phyloP scores from a whole-genome alignment of 2,329 filamentous ascomycete genomes.

The Nothopassalora personata region DNA sequence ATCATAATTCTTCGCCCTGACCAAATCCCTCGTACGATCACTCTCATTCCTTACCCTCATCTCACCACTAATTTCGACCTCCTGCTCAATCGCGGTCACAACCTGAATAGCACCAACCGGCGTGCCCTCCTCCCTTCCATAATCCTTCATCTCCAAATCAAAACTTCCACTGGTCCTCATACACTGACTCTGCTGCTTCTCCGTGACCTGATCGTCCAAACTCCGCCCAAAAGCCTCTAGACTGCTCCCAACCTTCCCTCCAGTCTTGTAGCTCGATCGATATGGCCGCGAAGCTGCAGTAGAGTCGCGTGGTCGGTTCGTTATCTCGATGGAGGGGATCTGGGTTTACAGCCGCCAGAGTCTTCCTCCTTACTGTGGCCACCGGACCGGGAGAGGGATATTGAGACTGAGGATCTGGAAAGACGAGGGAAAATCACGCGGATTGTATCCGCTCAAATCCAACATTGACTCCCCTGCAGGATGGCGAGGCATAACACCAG shows the following conservation, averaged over 20 bases:
- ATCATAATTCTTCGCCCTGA: not conserved
- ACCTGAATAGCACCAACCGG: conserved; percentile 15
- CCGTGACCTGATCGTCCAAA: not conserved
- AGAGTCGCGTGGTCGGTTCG: not conserved
- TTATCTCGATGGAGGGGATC: not conserved
- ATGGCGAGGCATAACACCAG: conserved; percentile 45
- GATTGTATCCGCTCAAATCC: conserved; percentile 44
- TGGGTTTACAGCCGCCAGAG: not conserved
- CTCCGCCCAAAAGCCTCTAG: not conserved
- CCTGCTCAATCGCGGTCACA: conserved; percentile 17
- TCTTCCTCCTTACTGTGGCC: not conserved
- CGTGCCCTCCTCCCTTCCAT: not conserved
- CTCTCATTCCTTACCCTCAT: not conserved
- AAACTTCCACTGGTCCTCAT: conserved; percentile 4
- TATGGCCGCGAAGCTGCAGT: not conserved
- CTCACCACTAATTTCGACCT: conserved; percentile 8
- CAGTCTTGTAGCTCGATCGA: too few relatives aligned
- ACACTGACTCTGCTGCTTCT: conserved; percentile 1
- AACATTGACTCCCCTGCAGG: conserved; percentile 40
- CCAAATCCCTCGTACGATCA: conserved; percentile 11
- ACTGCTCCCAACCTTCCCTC: conserved; percentile 3
- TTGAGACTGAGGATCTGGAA: conserved; percentile 14
- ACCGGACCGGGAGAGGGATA: not conserved
- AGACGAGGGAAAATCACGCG: conserved; percentile 34
- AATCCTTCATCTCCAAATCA: conserved; percentile 3